Evolutionary conservation across 2,329 filamentous ascomycete genomes (phyloP).

Genomic region (Cladosporium phlei): DNA sequence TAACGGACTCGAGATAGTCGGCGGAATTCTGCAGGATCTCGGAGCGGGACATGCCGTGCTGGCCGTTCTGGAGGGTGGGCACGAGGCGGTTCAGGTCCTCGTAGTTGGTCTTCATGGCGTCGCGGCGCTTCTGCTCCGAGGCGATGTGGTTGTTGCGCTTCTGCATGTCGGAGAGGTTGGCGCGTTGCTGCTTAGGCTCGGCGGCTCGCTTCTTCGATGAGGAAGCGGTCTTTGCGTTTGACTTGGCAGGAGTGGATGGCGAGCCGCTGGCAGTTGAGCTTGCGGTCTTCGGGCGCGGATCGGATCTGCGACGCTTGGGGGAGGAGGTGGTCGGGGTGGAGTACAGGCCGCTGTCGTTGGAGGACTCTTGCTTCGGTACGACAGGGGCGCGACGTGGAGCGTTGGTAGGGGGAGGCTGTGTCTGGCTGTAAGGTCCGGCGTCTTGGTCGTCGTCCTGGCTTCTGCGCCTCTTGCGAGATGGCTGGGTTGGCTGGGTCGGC

Average conservation of each 20-base stretch:
- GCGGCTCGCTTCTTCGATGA: constrained; percentile 6
- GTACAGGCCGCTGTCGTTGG: not conserved
- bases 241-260: not conserved
- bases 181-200: constrained; percentile 11
- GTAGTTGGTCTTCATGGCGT: constrained; percentile 76
- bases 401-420: not conserved
- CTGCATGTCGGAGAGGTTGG: constrained; percentile 69
- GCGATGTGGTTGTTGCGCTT: constrained; percentile 82
- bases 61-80: constrained; percentile 64
- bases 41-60: constrained; percentile 70
- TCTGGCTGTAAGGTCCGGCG: not conserved
- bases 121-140: constrained; percentile 81
- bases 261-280: constrained; percentile 2
- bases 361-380: constrained; percentile 2
- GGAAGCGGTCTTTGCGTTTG: not conserved
- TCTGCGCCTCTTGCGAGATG: constrained; percentile 7
- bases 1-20: constrained; percentile 70
- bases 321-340: not conserved
- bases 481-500: too few species aligned
- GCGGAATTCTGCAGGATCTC: constrained; percentile 70
- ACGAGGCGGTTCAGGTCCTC: constrained; percentile 74
- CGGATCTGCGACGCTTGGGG: constrained; percentile 8
- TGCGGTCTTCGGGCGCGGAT: not conserved
- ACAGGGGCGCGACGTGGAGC: not conserved
- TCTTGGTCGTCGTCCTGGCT: not conserved